Base-by-base conservation (phyloP, 768 basidiomycete species). In the Lactarius hengduanensis region DNA sequence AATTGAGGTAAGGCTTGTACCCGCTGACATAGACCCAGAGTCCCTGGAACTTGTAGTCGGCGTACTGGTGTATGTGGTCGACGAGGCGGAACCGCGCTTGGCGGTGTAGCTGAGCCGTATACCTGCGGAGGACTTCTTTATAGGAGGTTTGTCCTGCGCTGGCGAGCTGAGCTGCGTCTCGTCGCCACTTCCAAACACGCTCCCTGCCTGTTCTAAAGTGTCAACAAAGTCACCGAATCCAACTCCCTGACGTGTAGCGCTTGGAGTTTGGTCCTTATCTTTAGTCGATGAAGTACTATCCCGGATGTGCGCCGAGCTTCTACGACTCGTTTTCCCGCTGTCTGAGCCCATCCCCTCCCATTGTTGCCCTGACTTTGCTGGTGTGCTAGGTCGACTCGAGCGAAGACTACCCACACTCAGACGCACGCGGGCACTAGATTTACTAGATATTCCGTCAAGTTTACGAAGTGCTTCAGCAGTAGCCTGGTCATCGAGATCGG, bases 391-490 rank as follows among this genome's bases (percentile, higher is more conserved):
- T 22, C 88, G 86, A 68, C 88, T 86, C 58, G 90, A 81, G 74
- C 75, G 74, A 62, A 75, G 70, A 1, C 73, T 74, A 20, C 77
- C 83, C 64, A 92, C 80, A 71, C 92, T 94, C 4, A 90, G 88
- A 30, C 92, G 85, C 13, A 90, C 85, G 57, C 90, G 85, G 11
- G 89, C 85, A 43, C 83, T 87, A 74, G 65, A 15, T 62, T 90
- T 91, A 1, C 89, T 89, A 13, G 85, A 84, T 13, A 97, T 75
- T 0, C 96, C 96, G 72, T 99, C 96, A 30, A 99, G 78, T 77
- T 96, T 97, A 62, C 95, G 86, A 41, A 99, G 80, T 10, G 94
- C 93, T 72, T 96, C 95, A 8, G 86, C 91, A 8, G 96, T 95
- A 18, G 89, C 89, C 71, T 92, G 88, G 73, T 96, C 93, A 72